Conservation (phyloP, 345 rosid genomes). For the Hevea brasiliensis region DNA sequence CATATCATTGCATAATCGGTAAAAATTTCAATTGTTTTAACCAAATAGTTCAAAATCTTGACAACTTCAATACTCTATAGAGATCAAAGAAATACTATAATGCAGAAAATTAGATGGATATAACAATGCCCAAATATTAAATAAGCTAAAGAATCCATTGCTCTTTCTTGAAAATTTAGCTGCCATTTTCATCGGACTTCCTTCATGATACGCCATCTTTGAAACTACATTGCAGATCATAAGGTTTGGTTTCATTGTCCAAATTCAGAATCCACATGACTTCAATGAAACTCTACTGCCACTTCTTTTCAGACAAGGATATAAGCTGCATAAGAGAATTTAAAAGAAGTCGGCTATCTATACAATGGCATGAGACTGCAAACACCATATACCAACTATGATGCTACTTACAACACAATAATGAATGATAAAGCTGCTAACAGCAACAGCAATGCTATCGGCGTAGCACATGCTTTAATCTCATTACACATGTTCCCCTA, state of each 20-base stretch:
- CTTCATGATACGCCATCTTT: neutral
- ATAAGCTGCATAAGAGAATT: slow-evolving; percentile 44
- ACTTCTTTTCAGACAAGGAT: slow-evolving; percentile 52
- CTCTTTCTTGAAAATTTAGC: slow-evolving; percentile 15
- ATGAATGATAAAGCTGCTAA: too few relatives aligned
- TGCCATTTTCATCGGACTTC: slow-evolving; percentile 1
- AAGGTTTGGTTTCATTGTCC: neutral
- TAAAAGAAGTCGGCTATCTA: neutral
- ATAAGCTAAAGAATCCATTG: slow-evolving; percentile 4
- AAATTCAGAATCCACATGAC: neutral
- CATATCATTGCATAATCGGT: neutral
- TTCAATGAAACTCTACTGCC: slow-evolving; percentile 14
- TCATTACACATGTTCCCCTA: neutral
- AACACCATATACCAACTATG: neutral
- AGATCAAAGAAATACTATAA: slow-evolving; percentile 18
- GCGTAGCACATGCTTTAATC: neutral
- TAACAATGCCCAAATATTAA: slow-evolving; percentile 6
- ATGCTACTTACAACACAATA: neutral
- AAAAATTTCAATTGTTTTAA: neutral
- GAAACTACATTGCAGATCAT: neutral
- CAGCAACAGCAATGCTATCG: too few relatives aligned
- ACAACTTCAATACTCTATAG: neutral
- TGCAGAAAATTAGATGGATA: slow-evolving; percentile 12
- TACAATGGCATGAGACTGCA: neutral
- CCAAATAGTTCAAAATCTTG: neutral